phyloP scores from a whole-genome alignment of 805 yeast genomes.

The Limtongozyma cylindracea region DNA sequence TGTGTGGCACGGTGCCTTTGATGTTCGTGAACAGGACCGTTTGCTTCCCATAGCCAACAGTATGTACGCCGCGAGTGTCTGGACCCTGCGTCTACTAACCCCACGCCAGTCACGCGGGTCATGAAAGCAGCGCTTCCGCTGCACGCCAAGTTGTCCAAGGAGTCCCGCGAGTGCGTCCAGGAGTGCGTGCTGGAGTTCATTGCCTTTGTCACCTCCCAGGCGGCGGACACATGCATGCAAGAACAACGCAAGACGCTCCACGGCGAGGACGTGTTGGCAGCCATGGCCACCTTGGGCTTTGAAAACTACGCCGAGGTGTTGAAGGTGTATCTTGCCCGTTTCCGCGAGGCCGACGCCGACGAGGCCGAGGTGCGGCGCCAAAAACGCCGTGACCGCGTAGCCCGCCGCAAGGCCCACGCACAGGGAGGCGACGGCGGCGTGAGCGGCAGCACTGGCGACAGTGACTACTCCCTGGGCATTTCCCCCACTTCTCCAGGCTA shows the following conservation, averaged over 20 bases:
- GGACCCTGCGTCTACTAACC: background rate
- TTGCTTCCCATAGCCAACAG: slow-evolving; percentile 15
- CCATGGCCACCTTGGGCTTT: slow-evolving; percentile 40
- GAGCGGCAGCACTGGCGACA: too few species aligned
- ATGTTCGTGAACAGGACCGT: slow-evolving; percentile 19
- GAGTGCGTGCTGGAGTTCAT: slow-evolving; percentile 49
- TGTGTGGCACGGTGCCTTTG: too few species aligned
- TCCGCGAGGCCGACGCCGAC: slow-evolving; percentile 13
- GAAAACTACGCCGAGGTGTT: slow-evolving; percentile 48
- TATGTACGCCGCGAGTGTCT: background rate
- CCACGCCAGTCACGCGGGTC: slow-evolving; percentile 27
- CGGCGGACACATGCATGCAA: slow-evolving; percentile 32
- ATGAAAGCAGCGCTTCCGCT: slow-evolving; percentile 55
- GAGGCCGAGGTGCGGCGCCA: too few species aligned
- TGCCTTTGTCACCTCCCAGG: slow-evolving; percentile 41
- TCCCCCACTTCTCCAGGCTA: too few species aligned
- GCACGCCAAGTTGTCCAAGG: slow-evolving; percentile 56
- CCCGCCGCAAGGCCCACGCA: too few species aligned
- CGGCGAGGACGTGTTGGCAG: slow-evolving; percentile 41
- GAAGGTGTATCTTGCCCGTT: slow-evolving; percentile 42
- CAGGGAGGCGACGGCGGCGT: too few species aligned
- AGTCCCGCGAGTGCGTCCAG: slow-evolving; percentile 56
- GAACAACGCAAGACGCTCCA: slow-evolving; percentile 48
- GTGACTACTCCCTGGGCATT: too few species aligned
- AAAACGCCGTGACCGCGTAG: too few species aligned